These are phyloP conservation scores for Talaromyces sp. DNA, from an alignment of 2,329 filamentous ascomycete species.

Conservation along the genomic window DNA sequence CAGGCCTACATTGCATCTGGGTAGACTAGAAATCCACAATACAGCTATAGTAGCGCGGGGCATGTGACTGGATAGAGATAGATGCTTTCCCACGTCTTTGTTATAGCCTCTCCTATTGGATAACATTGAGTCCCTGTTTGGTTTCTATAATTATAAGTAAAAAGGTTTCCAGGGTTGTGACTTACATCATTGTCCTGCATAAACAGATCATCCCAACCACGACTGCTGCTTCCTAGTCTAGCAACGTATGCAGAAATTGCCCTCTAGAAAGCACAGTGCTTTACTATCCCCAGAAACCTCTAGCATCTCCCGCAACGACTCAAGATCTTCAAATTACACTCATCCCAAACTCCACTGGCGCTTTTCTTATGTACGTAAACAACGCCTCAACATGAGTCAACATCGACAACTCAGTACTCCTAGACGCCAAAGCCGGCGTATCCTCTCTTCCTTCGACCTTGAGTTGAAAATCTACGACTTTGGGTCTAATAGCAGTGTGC, in stretches of 20 bases:
- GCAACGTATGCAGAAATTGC: constrained; percentile 12
- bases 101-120: background rate
- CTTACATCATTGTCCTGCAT: background rate
- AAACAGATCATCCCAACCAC: background rate
- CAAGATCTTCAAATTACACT: background rate
- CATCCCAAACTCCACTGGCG: background rate
- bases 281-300: constrained; percentile 21
- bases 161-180: background rate
- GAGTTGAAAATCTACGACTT: background rate
- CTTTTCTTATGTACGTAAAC: background rate
- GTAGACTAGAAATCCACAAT: background rate
- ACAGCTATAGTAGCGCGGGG: background rate
- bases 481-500: background rate
- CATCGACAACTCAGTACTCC: background rate
- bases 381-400: background rate
- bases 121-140: background rate
- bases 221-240: background rate
- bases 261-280: constrained; percentile 24
- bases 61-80: background rate
- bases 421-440: background rate
- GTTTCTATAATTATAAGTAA: background rate
- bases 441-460: background rate
- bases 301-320: background rate
- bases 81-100: background rate
- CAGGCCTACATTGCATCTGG: background rate